phyloP scores from a whole-genome alignment of 2,329 filamentous ascomycete genomes.

The Sarocladium strictum region DNA sequence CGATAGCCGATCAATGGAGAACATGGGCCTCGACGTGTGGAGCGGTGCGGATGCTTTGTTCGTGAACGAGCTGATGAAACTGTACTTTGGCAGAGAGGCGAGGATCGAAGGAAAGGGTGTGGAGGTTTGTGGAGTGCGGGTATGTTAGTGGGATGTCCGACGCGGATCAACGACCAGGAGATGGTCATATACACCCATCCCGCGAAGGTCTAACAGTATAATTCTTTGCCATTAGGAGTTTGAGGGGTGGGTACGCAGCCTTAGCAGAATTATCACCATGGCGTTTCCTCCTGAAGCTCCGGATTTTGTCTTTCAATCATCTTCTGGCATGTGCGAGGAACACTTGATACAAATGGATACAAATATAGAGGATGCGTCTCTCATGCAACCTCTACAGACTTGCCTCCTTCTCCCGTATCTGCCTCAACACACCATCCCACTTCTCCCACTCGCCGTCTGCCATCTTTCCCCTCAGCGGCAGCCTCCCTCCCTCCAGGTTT shows the following conservation, averaged over 20 bases:
- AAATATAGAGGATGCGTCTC: no score
- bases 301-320: no score
- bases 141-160: slow-evolving; percentile 43
- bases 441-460: slow-evolving; percentile 31
- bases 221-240: background rate
- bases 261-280: background rate
- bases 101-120: slow-evolving; percentile 63
- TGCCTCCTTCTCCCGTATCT: slow-evolving; percentile 15
- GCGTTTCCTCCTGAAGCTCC: no score
- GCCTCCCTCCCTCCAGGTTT: slow-evolving; percentile 49
- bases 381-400: no score
- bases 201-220: slow-evolving; percentile 12
- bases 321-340: no score
- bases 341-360: no score
- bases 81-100: slow-evolving; percentile 61
- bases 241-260: background rate
- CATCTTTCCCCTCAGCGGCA: slow-evolving; percentile 53
- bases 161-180: slow-evolving; percentile 1
- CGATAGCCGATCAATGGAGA: slow-evolving; percentile 57
- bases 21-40: slow-evolving; percentile 76
- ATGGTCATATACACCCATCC: slow-evolving; percentile 11
- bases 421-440: slow-evolving; percentile 12
- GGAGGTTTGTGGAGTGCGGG: slow-evolving; percentile 66
- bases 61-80: slow-evolving; percentile 51
- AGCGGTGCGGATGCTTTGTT: slow-evolving; percentile 65